phyloP scores from a whole-genome alignment of 2,329 filamentous ascomycete species.

The Diplodia sapinea region DNA sequence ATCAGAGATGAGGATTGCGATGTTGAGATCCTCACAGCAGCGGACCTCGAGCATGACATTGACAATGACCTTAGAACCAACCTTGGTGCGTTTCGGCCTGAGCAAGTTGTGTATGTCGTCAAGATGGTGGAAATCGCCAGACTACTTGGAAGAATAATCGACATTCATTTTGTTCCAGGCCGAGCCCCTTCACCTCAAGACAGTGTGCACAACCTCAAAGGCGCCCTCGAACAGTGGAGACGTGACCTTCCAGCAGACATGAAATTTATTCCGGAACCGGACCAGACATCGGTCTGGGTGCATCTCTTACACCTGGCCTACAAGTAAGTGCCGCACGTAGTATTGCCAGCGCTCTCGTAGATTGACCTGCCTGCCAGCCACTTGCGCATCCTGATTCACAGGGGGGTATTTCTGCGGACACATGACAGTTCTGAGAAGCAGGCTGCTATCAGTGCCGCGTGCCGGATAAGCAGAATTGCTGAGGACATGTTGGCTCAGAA shows the following conservation, averaged over 20 bases:
- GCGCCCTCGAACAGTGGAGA: background rate
- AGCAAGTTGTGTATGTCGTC: constrained; percentile 38
- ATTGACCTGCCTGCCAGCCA: constrained; percentile 57
- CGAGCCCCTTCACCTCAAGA: background rate
- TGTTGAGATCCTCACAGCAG: constrained; percentile 46
- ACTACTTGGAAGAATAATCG: constrained; percentile 5
- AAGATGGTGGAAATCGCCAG: constrained; percentile 10
- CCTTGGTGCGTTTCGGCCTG: constrained; percentile 43
- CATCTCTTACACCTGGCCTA: constrained; percentile 11
- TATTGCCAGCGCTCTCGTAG: constrained; percentile 31
- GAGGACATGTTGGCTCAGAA: constrained; percentile 56
- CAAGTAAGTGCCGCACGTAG: background rate
- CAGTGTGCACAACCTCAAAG: background rate
- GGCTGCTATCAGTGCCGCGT: constrained; percentile 54
- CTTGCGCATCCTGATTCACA: constrained; percentile 54
- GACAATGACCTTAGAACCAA: constrained; percentile 36
- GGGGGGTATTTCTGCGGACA: constrained; percentile 51
- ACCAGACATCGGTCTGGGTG: constrained; percentile 2
- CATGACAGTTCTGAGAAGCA: constrained; percentile 44
- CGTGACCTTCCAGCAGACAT: background rate
- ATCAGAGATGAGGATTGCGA: constrained; percentile 59
- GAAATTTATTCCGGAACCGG: background rate
- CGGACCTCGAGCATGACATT: constrained; percentile 48
- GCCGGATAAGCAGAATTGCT: constrained; percentile 54
- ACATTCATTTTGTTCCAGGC: constrained; percentile 15